Conservation (phyloP, 2,329 filamentous ascomycete genomes). For the Ceratocystis diversiconidia region DNA sequence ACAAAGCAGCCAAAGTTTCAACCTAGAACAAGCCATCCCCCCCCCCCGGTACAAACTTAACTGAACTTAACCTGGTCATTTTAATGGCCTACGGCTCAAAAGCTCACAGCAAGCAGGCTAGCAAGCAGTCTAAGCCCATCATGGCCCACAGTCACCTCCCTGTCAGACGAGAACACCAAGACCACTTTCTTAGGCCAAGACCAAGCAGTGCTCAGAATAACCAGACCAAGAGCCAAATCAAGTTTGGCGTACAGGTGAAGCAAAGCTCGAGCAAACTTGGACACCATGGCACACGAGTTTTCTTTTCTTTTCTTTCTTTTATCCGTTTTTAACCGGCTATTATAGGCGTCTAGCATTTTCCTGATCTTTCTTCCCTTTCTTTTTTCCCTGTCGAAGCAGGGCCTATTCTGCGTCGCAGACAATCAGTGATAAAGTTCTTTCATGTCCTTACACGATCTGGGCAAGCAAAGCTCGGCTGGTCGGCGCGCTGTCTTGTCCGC, state of each 20-base stretch:
- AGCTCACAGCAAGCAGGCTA: neutral
- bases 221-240: conserved; percentile 1
- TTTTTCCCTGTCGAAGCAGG: neutral
- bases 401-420: no score
- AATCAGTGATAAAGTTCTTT: no score
- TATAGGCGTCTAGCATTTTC: neutral
- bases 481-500: no score
- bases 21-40: neutral
- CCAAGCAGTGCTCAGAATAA: neutral
- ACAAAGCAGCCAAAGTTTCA: neutral
- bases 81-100: neutral
- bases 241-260: conserved; percentile 3
- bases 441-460: no score
- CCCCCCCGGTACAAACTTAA: neutral
- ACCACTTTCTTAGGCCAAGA: neutral
- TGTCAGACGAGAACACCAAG: neutral
- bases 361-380: neutral
- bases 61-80: neutral
- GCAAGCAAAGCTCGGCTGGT: no score
- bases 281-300: neutral
- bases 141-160: neutral
- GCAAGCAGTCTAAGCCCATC: no score
- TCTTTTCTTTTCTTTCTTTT: neutral
- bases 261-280: conserved; percentile 3
- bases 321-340: neutral